A percentile compares a stretch with the other conserved stretches of the same genome.
These are phyloP conservation scores for Zygnema cylindricum DNA, from an alignment of 139 green algal genomes.

Conservation along the genomic window DNA sequence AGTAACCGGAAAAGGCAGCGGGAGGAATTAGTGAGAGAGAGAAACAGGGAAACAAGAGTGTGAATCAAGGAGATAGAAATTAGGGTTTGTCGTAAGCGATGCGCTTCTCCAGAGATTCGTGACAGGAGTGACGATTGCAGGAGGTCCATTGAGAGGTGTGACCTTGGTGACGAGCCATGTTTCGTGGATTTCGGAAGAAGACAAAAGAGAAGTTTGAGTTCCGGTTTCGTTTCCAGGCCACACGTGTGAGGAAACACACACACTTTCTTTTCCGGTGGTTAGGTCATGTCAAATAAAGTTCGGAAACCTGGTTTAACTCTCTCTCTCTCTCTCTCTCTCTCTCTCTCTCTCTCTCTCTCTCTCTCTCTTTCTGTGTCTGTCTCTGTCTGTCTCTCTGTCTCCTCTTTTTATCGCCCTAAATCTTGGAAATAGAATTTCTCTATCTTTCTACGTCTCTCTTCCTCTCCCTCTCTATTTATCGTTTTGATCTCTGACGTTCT, in stretches of 20 bases:
- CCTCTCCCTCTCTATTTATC: not conserved
- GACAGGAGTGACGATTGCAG: too few species aligned
- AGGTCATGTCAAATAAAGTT: not conserved
- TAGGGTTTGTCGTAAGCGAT: too few species aligned
- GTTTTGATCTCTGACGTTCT: not conserved
- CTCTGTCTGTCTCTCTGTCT: not conserved
- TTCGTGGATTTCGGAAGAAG: slow-evolving; percentile 34
- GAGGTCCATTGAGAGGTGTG: too few species aligned
- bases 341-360: slow-evolving; percentile 30
- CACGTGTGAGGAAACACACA: slow-evolving; percentile 26
- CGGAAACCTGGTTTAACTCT: not conserved
- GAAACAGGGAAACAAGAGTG: too few species aligned
- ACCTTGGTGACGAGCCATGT: too few species aligned
- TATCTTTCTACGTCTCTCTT: not conserved
- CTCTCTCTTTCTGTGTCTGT: not conserved
- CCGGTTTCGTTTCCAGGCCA: slow-evolving; percentile 54
- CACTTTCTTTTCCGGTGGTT: not conserved
- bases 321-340: not conserved
- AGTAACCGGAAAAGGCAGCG: too few species aligned
- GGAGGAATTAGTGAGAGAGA: too few species aligned
- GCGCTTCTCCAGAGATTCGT: too few species aligned
- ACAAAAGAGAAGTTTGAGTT: slow-evolving; percentile 59
- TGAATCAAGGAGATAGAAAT: too few species aligned
- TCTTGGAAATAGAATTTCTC: not conserved
- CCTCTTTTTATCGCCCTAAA: not conserved